These are phyloP conservation scores for Heliosperma pusillum DNA, from an alignment of 148 eudicot genomes.

Conservation along the genomic window DNA sequence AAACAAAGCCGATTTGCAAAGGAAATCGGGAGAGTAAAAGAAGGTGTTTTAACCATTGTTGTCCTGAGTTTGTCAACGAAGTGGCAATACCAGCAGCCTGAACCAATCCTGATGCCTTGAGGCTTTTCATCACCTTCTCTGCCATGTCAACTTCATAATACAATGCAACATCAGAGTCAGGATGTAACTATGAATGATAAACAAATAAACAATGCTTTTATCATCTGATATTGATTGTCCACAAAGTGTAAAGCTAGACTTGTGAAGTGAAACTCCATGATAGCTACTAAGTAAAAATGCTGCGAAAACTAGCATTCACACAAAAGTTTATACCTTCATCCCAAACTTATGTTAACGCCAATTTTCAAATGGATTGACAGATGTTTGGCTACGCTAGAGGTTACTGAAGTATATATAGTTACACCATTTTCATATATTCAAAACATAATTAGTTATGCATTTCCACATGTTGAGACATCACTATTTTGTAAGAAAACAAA, in stretches of 20 bases:
- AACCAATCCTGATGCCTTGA: slow-evolving; percentile 60
- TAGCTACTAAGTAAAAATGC: background rate
- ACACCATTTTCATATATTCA: background rate
- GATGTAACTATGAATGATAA: background rate
- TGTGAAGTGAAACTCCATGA: background rate
- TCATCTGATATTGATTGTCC: background rate
- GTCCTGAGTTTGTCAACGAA: slow-evolving; percentile 68
- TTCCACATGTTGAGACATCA: no score
- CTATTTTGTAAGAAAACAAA: background rate
- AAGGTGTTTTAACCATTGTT: slow-evolving; percentile 64
- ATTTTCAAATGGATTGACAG: background rate
- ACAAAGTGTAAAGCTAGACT: background rate
- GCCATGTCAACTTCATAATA: slow-evolving; percentile 42
- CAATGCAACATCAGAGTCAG: slow-evolving; percentile 2
- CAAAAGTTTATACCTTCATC: no score
- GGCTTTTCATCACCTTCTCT: slow-evolving; percentile 59
- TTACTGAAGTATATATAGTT: background rate
- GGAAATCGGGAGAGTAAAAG: background rate
- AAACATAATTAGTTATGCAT: background rate
- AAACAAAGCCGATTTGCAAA: background rate
- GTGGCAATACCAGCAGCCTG: slow-evolving; percentile 72
- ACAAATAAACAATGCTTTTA: background rate
- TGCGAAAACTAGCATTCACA: background rate
- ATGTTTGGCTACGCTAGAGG: background rate
- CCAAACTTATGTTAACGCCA: background rate